Base-by-base conservation (phyloP, 495 filamentous ascomycete genomes). In the Penicillium parvum region DNA sequence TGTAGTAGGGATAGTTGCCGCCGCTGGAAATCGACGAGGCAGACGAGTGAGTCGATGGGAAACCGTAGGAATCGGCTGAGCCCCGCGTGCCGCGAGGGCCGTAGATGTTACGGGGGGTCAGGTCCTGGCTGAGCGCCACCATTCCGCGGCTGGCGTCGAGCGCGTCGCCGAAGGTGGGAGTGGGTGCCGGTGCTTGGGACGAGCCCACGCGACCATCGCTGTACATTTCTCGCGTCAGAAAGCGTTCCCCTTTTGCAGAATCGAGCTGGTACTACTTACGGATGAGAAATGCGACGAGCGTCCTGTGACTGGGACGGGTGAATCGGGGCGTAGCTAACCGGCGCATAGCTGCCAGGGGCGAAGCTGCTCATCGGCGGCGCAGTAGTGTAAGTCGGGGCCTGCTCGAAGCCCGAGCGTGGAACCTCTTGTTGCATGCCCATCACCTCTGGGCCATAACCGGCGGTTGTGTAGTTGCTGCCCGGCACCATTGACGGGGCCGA, bases 1-100 rank as follows among this genome's bases (percentile, higher is more conserved):
- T 88, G 65, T 92, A 90, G 52, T 88, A 87, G 40, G 77, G 75
- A 48, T 82, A 81, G 45, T 73, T 78, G 57, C 80, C 71, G 12
- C 81, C 77, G 9, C 90, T 95, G 3, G 92, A 98, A 47, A 97
- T 88, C 28, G 94, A 97, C 2, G 94, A 97, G 54, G 78, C 88
- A n/a, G 87, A 79, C 1, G 92, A 97, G 66, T 97, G 91, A 11
- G 85, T 77, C 11, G 88, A 77, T 1, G 91, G 91, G 63, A 96
- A 96, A 17, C 91, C 91, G 54, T 96, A 96, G 7, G 88, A 88
- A 62, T 96, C 89, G n/a, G 78, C 72, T 2, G 90, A 90, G 23
- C 81, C 81, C 23, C 88, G 75, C 20, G 78, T 72, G 17, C 67
- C 71, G 45, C 76, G 78, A 47, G 81, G 73, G 34, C 82, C 88